phyloP scores from a whole-genome alignment of 2,329 filamentous ascomycete species.

The Xylariaceae sp. region DNA sequence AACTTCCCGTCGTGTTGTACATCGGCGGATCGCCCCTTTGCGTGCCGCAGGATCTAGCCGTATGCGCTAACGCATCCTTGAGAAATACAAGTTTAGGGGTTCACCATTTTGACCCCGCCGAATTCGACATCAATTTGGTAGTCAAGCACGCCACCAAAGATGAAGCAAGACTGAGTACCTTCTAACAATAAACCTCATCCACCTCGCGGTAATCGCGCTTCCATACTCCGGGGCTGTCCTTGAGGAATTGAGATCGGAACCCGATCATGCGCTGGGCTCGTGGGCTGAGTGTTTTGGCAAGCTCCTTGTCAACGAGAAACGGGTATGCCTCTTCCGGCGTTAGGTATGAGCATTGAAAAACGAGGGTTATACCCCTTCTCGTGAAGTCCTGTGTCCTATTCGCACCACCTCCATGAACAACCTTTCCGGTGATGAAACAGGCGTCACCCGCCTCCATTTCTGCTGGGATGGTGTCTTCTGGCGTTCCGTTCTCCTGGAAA shows the following conservation, averaged over 20 bases:
- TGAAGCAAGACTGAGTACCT: too few species aligned
- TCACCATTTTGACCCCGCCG: too few species aligned
- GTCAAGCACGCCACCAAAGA: too few species aligned
- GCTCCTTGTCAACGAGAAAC: constrained; percentile 26
- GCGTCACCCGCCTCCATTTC: constrained; percentile 37
- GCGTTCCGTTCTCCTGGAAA: constrained; percentile 24
- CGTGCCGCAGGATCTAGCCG: too few species aligned
- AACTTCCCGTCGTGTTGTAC: too few species aligned
- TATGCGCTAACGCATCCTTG: too few species aligned
- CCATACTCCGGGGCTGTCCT: constrained; percentile 33
- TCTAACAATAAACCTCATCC: too few species aligned
- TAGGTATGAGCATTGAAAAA: constrained; percentile 26
- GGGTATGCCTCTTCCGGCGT: constrained; percentile 36
- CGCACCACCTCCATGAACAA: constrained; percentile 37
- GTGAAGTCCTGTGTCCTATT: constrained; percentile 30
- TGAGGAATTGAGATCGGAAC: constrained; percentile 33
- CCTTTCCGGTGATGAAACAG: constrained; percentile 37
- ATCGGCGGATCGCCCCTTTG: too few species aligned
- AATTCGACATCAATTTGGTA: too few species aligned
- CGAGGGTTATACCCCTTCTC: constrained; percentile 27
- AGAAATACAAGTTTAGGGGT: too few species aligned
- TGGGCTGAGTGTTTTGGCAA: constrained; percentile 24
- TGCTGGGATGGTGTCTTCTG: constrained; percentile 24
- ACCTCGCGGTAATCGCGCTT: constrained; percentile 26
- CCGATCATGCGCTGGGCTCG: constrained; percentile 33